Base-by-base conservation (phyloP, 106 monocot genomes). In the Acorus calamus region DNA sequence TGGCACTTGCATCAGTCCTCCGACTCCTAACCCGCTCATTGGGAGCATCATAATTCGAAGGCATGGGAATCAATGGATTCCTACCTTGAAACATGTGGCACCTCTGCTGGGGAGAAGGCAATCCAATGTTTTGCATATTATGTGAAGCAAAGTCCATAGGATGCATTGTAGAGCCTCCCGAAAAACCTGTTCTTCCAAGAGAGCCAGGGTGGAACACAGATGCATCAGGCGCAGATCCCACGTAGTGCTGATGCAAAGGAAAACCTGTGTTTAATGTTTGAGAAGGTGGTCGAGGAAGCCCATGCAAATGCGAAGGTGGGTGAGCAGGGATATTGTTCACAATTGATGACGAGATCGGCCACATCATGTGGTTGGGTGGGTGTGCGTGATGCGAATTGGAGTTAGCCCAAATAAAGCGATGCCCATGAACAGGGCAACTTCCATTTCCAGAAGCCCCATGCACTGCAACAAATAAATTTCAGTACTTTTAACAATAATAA, bases 211-310 rank as follows among this genome's bases (percentile, higher is more conserved):
- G 78, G 71, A 83, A 77, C 67, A 61, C 60, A 56, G 57, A 56
- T 45, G 73, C 47, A 4, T 76, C 74, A n/a, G 94, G 94, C 51
- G 87, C 94, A 4, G 94, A 94, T 55, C 90, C 94, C 58, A 84
- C 82, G 76, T 82, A 81, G 72, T 81, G 89, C 14, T 77, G 81
- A 52, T 73, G 72, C 5, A 63, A 56, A 46, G 74, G 62, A 2
- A 76, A 42, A 41, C 76, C 71, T 43, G 73, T 59, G 6, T 73
- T 85, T 59, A 89, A 12, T 12, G 87, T 55, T 51, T 77, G 77
- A 49, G 89, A 80, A 55, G 89, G 82, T 57, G 68, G 72, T 76
- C 86, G 80, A 4, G 93, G 71, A 68, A 87, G 69, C 54, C 81
- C 86, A 73, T 70, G 76, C 59, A 79, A 45, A 14, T 76, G 86